Percentiles rank a stretch among this genome's conserved stretches.
Conservation (phyloP, 257 asterid species). For the Capsicum chinense region DNA sequence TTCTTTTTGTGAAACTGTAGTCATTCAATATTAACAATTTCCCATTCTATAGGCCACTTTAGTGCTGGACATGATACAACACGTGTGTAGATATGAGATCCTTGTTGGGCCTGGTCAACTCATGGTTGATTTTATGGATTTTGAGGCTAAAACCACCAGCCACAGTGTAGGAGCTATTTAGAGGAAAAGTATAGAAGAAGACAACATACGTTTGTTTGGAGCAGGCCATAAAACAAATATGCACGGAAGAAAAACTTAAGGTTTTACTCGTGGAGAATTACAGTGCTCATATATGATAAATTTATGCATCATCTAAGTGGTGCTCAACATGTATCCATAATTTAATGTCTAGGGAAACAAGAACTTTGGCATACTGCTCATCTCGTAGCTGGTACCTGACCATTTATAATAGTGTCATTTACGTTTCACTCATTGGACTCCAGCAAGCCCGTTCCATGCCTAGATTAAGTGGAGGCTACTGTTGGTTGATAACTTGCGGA, state of each 20-base stretch:
- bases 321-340: background rate
- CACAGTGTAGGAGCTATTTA: background rate
- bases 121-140: background rate
- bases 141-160: background rate
- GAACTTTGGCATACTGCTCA: background rate
- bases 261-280: background rate
- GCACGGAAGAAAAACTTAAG: background rate
- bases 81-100: background rate
- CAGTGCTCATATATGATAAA: background rate
- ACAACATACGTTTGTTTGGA: background rate
- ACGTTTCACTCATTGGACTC: background rate
- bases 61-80: slow-evolving; percentile 9
- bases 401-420: background rate
- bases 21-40: background rate
- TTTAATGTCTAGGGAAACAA: background rate
- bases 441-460: background rate
- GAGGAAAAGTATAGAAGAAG: background rate
- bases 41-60: background rate
- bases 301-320: background rate
- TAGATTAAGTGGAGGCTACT: background rate
- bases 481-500: background rate
- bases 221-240: background rate
- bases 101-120: slow-evolving; percentile 4
- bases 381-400: background rate
- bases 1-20: too few species aligned